A percentile compares a stretch with the other conserved stretches of the same genome.
phyloP scores from a whole-genome alignment of 208 protist genomes.

The Leishmania tarentolae region DNA sequence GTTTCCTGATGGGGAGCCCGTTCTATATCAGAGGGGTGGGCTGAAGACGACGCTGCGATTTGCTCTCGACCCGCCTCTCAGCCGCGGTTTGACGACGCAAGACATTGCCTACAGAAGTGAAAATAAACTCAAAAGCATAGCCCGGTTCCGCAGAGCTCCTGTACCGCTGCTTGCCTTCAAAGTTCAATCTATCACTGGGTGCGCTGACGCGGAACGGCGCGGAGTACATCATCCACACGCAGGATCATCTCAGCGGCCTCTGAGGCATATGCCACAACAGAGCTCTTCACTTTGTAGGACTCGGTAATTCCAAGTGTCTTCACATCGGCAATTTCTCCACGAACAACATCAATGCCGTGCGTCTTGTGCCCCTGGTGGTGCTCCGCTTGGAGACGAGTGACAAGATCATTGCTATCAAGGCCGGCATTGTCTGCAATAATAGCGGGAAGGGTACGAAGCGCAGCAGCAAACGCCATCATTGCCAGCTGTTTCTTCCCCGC shows the following conservation, averaged over 20 bases:
- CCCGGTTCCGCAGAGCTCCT: too few species aligned
- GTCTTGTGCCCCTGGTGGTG: conserved; percentile 66
- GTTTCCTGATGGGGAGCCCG: background rate
- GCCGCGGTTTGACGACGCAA: background rate
- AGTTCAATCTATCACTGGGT: conserved; percentile 38
- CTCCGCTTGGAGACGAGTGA: conserved; percentile 93
- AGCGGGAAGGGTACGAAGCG: conserved; percentile 95
- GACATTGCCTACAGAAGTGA: background rate
- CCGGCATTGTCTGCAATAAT: conserved; percentile 99
- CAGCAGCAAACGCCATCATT: conserved; percentile 97
- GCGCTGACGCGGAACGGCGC: conserved; percentile 92
- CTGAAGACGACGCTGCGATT: background rate
- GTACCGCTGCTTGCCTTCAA: background rate
- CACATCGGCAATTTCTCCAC: conserved; percentile 95
- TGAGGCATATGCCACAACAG: conserved; percentile 95
- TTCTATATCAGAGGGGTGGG: background rate
- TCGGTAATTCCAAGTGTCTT: conserved; percentile 97
- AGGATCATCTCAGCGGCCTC: conserved; percentile 99
- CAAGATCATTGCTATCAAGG: conserved; percentile 97
- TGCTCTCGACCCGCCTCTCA: background rate
- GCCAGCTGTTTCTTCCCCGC: conserved; percentile 88
- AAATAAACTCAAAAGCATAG: background rate
- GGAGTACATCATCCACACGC: conserved; percentile 98
- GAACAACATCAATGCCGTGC: conserved; percentile 95
- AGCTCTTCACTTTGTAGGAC: conserved; percentile 97